Evolutionary conservation across 139 green algal species (phyloP), one percentile per base, ranked within the genome.

Genomic region (Bryopsis sp.): DNA sequence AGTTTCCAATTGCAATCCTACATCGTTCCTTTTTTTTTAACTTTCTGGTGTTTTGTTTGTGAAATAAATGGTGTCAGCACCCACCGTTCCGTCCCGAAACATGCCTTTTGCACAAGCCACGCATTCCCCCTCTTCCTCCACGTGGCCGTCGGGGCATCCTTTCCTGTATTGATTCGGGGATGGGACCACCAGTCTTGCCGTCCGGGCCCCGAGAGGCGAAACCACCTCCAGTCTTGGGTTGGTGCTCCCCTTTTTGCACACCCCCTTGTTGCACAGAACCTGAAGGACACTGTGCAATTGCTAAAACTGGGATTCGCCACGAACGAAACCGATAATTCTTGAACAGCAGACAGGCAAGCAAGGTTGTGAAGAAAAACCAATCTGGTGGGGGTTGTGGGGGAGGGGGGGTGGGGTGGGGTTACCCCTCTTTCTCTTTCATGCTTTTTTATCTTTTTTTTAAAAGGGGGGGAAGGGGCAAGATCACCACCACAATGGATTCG

Each of bases 351-450:
- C 43, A 54, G 15, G 19, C 43, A 54, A 11, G 43, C 43, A 11
- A 54, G 43, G 43, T 54, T 11, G n/a, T n/a, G 58, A 31, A 35
- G 58, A 33, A 65, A 46, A 65, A n/a, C 29, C 5, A 50, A 50
- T 26, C 24, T 24, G 58, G 5, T 35, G 26, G 26, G 7, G n/a
- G n/a, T n/a, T n/a, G n/a, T n/a, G n/a, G n/a, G n/a, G n/a, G n/a
- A n/a, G n/a, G n/a, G n/a, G n/a, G n/a, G n/a, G n/a, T n/a, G n/a
- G n/a, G n/a, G n/a, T n/a, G n/a, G n/a, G n/a, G n/a, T n/a, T n/a
- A n/a, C n/a, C n/a, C 43, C 43, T 54, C 43, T 54, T 26, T 54
- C 37, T 39, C 35, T 69, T 7, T 28, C 37, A 34, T 54, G 24
- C 3, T 54, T 31, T 7, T 19, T 15, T n/a, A 37, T n/a, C 11